Percentiles rank a stretch among this genome's conserved stretches.
Evolutionary conservation across 169 alveolate species (phyloP).

Genomic region (Eimeria zaria): DNA sequence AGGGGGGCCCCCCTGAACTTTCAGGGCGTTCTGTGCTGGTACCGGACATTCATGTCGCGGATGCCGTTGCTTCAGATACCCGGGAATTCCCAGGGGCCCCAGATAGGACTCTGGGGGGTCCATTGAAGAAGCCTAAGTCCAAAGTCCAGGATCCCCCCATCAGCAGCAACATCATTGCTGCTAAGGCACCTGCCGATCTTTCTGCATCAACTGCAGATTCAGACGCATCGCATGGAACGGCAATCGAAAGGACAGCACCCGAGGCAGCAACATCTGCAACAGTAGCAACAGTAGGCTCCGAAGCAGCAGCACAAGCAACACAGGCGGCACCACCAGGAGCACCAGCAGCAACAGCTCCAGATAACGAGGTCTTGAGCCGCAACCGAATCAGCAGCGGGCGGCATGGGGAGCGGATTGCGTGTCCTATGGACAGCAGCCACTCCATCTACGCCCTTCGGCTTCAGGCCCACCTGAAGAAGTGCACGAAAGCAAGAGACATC

Average conservation of each 20-base stretch:
- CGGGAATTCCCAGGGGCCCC: background rate
- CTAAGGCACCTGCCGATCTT: background rate
- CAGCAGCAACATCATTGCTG: background rate
- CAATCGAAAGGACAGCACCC: background rate
- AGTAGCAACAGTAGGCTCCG: background rate
- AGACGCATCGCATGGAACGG: background rate
- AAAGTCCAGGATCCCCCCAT: background rate
- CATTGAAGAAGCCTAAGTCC: conserved; percentile 17
- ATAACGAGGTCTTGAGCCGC: conserved; percentile 12
- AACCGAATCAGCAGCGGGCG: conserved; percentile 49
- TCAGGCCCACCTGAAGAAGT: conserved; percentile 77
- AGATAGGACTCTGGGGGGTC: background rate
- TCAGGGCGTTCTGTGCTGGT: background rate
- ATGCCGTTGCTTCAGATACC: background rate
- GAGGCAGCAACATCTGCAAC: background rate
- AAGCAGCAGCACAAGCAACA: background rate
- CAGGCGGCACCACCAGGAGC: too few relatives aligned
- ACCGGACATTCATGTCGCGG: background rate
- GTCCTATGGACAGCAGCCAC: conserved; percentile 77
- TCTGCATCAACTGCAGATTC: background rate
- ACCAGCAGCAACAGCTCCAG: background rate
- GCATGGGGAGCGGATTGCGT: conserved; percentile 66
- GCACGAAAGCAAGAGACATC: conserved; percentile 79
- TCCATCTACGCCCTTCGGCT: conserved; percentile 43
- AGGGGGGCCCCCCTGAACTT: background rate